These are phyloP conservation scores for Rhizophagus prolifer DNA, from an alignment of 192 early-diverging fungal genomes.

Conservation along the genomic window DNA sequence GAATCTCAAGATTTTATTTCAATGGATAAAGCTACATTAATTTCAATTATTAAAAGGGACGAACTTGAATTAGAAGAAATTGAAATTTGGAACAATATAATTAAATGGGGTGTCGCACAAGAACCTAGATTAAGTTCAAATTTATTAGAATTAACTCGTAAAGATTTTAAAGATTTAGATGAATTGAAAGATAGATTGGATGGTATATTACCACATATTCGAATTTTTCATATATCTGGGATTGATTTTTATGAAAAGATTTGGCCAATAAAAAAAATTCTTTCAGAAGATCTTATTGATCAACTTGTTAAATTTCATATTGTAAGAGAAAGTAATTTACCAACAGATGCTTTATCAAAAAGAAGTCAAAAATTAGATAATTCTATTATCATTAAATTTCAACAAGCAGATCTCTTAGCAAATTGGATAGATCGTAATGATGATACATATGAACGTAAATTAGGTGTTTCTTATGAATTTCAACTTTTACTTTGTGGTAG, in stretches of 20 bases:
- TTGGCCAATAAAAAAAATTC: not conserved
- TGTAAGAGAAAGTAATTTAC: not conserved
- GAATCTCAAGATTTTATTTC: slow-evolving; percentile 4
- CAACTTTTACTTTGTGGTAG: not conserved
- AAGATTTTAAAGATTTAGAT: not conserved
- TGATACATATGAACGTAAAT: not conserved
- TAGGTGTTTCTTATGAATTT: no score
- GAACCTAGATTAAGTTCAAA: not conserved
- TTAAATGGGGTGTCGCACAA: slow-evolving; percentile 4
- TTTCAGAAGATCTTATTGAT: not conserved
- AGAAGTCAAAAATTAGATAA: no score
- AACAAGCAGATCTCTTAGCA: not conserved
- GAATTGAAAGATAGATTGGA: not conserved
- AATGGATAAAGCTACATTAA: not conserved
- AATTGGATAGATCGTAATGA: not conserved
- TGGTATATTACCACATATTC: not conserved
- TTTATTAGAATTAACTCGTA: not conserved
- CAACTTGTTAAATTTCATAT: not conserved
- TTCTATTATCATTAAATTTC: not conserved
- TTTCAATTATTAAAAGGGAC: slow-evolving; percentile 6
- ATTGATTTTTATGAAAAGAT: not conserved
- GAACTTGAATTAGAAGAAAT: not conserved
- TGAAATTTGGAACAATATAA: not conserved
- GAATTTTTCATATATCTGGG: not conserved
- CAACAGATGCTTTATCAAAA: no score